These are phyloP conservation scores for Phaeosphaeria sp. DNA, from an alignment of 2,329 filamentous ascomycete genomes.

Conservation along the genomic window DNA sequence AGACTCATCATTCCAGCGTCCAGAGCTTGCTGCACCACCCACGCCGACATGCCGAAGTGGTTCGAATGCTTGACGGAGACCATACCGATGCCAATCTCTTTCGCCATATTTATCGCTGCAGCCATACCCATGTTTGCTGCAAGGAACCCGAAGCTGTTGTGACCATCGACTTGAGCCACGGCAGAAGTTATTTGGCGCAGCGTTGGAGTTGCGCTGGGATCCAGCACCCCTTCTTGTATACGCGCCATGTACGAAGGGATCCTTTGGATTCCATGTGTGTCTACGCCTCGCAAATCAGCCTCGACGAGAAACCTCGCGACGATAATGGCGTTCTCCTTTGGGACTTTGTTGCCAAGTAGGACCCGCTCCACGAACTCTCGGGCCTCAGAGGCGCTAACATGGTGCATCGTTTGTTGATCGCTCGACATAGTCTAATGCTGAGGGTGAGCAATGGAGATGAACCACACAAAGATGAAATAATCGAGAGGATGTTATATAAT, in stretches of 20 bases:
- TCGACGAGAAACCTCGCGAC: conserved; percentile 73
- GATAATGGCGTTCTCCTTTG: conserved; percentile 63
- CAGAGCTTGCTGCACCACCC: conserved; percentile 78
- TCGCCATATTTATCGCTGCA: conserved; percentile 70
- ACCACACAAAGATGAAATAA: too few relatives aligned
- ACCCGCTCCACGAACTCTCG: conserved; percentile 59
- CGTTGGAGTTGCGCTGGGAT: conserved; percentile 64
- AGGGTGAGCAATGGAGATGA: too few relatives aligned
- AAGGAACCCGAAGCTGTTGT: conserved; percentile 78
- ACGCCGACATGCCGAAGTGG: conserved; percentile 84
- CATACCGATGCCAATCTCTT: conserved; percentile 74
- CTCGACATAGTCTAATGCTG: conserved; percentile 4
- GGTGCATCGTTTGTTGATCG: conserved; percentile 16
- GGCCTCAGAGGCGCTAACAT: conserved; percentile 30
- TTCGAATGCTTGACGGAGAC: conserved; percentile 78
- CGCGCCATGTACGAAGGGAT: conserved; percentile 80
- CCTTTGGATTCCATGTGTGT: conserved; percentile 79
- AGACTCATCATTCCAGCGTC: conserved; percentile 70
- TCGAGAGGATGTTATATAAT: neutral
- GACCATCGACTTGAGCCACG: conserved; percentile 70
- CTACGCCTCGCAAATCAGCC: conserved; percentile 79
- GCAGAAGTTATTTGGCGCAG: conserved; percentile 71
- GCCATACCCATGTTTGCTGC: conserved; percentile 71
- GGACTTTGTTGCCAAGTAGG: conserved; percentile 67
- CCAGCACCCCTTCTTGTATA: conserved; percentile 72